A percentile compares a stretch with the other conserved stretches of the same genome.
Evolutionary conservation across 345 rosid species (phyloP).

Genomic region (Gynandropsis gynandra): DNA sequence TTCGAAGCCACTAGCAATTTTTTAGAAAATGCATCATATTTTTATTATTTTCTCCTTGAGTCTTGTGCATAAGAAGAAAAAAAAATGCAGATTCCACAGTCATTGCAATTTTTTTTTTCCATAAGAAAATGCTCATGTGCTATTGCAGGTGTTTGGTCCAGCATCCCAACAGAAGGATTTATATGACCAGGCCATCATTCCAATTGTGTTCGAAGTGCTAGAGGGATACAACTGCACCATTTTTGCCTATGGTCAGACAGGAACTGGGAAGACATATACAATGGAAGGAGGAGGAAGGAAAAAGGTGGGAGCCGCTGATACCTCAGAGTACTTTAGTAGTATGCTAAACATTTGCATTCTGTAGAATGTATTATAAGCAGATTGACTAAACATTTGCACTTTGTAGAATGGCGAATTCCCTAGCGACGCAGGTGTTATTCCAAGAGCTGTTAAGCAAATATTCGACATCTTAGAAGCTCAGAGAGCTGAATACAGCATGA

Average conservation of each 20-base stretch:
- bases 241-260: constrained; percentile 98
- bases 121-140: constrained; percentile 3
- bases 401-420: constrained; percentile 95
- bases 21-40: no score
- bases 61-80: no score
- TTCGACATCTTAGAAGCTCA: constrained; percentile 89
- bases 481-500: constrained; percentile 89
- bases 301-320: constrained; percentile 44
- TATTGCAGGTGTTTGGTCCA: constrained; percentile 82
- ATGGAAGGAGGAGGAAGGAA: constrained; percentile 99
- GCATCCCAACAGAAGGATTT: constrained; percentile 80
- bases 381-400: constrained; percentile 17
- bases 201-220: constrained; percentile 91
- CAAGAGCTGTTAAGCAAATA: constrained; percentile 87
- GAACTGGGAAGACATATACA: constrained; percentile 96
- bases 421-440: constrained; percentile 93
- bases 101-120: no score
- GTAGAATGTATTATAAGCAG: no score
- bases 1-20: no score
- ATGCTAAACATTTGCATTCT: constrained; percentile 17
- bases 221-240: constrained; percentile 99
- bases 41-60: not conserved
- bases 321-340: no score
- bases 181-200: constrained; percentile 76
- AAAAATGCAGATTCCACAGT: no score